Conservation (phyloP, 768 basidiomycete species). For the Suillus alpinus region DNA sequence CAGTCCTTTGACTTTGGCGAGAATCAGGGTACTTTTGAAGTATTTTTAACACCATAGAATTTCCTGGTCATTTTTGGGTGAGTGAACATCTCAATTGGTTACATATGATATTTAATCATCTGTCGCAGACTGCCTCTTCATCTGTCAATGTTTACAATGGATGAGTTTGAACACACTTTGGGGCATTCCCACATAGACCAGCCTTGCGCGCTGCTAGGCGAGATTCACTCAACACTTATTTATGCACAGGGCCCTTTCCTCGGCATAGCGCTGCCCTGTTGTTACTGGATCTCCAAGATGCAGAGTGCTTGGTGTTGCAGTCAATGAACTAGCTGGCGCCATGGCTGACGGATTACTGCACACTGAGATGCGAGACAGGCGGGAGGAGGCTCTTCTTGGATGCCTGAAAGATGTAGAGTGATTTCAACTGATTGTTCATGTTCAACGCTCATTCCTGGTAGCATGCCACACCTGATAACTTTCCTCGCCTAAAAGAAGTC, state of each 20-base stretch:
- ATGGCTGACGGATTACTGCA: slow-evolving; percentile 73
- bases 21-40: slow-evolving; percentile 66
- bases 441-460: slow-evolving; percentile 26
- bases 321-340: slow-evolving; percentile 61
- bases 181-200: slow-evolving; percentile 70
- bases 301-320: slow-evolving; percentile 51
- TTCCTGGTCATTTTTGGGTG: slow-evolving; percentile 94
- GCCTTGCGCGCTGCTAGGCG: slow-evolving; percentile 75
- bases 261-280: slow-evolving; percentile 76
- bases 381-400: slow-evolving; percentile 90
- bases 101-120: slow-evolving; percentile 2
- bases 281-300: slow-evolving; percentile 41
- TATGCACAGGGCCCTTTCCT: slow-evolving; percentile 76
- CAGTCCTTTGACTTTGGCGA: no score
- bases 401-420: slow-evolving; percentile 84
- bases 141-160: slow-evolving; percentile 85
- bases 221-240: slow-evolving; percentile 86
- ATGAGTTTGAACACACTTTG: slow-evolving; percentile 88
- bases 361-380: slow-evolving; percentile 74
- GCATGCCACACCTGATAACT: slow-evolving; percentile 72
- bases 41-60: slow-evolving; percentile 90
- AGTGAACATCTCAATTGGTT: slow-evolving; percentile 20
- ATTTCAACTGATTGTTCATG: slow-evolving; percentile 1
- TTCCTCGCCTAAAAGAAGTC: slow-evolving; percentile 72
- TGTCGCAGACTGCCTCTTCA: slow-evolving; percentile 74